Percentiles rank a stretch among this genome's conserved stretches.
Conservation (phyloP, 164 flowering plant genomes). For the Taxillus chinensis region DNA sequence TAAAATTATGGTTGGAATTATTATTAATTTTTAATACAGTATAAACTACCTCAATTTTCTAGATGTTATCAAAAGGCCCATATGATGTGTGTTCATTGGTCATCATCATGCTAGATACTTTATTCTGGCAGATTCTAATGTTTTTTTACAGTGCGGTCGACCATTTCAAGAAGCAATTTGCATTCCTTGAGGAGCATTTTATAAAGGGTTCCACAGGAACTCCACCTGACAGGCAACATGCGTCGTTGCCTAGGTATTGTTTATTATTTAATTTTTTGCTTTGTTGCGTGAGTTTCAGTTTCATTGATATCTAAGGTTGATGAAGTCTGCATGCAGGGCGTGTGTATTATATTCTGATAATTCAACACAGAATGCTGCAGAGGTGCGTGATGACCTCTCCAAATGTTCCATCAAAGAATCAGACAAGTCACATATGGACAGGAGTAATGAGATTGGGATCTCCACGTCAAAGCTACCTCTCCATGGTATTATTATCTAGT, state of each 20-base stretch:
- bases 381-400: slow-evolving; percentile 49
- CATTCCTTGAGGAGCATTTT: slow-evolving; percentile 90
- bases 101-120: too few species aligned
- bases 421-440: slow-evolving; percentile 45
- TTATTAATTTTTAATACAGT: too few species aligned
- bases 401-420: slow-evolving; percentile 62
- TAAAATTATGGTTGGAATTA: too few species aligned
- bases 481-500: slow-evolving; percentile 45
- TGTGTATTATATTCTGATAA: slow-evolving; percentile 72
- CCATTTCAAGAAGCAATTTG: slow-evolving; percentile 97
- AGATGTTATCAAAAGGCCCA: too few species aligned
- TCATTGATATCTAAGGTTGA: background rate
- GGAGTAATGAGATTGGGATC: slow-evolving; percentile 28
- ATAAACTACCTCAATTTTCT: too few species aligned
- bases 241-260: slow-evolving; percentile 83
- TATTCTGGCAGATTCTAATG: too few species aligned
- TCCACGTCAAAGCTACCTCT: slow-evolving; percentile 66
- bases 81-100: too few species aligned
- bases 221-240: slow-evolving; percentile 92
- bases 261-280: too few species aligned
- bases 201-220: slow-evolving; percentile 69
- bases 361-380: slow-evolving; percentile 35
- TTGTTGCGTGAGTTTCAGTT: background rate
- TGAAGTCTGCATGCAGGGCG: slow-evolving; percentile 36
- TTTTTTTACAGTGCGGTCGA: slow-evolving; percentile 74